Evolutionary conservation across 2,329 filamentous ascomycete species (phyloP).

Genomic region (Beauveria sp.): DNA sequence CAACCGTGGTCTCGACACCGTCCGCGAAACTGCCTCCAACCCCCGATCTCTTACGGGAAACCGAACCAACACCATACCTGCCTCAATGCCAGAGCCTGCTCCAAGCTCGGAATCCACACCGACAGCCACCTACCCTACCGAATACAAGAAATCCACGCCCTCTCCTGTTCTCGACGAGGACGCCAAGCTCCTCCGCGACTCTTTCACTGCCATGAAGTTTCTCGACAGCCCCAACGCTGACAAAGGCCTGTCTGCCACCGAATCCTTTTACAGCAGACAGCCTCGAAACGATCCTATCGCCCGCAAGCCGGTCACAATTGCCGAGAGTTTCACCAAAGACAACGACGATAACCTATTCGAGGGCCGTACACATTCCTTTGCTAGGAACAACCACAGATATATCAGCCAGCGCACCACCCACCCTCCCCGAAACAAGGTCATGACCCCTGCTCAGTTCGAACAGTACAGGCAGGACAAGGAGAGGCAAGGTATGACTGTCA

Average conservation of each 20-base stretch:
- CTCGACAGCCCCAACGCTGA: constrained; percentile 24
- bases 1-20: constrained; percentile 40
- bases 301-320: constrained; percentile 12
- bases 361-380: constrained; percentile 32
- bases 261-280: constrained; percentile 4
- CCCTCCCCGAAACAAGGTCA: constrained; percentile 61
- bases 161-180: constrained; percentile 45
- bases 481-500: constrained; percentile 41
- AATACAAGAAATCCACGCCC: constrained; percentile 27
- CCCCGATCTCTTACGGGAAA: constrained; percentile 40
- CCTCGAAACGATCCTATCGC: constrained; percentile 12
- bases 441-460: constrained; percentile 86
- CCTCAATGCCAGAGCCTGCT: constrained; percentile 28
- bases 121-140: constrained; percentile 38
- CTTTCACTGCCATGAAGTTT: constrained; percentile 41
- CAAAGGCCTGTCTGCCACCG: constrained; percentile 13
- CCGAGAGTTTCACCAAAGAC: constrained; percentile 21
- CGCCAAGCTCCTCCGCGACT: constrained; percentile 43
- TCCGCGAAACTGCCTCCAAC: constrained; percentile 31
- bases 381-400: constrained; percentile 29
- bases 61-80: constrained; percentile 34
- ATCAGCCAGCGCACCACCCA: constrained; percentile 25
- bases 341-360: constrained; percentile 52
- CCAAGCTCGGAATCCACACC: constrained; percentile 24
- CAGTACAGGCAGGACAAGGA: constrained; percentile 69